These are phyloP conservation scores for Bathelium albidoporum DNA, from an alignment of 495 filamentous ascomycete genomes.

Conservation along the genomic window DNA sequence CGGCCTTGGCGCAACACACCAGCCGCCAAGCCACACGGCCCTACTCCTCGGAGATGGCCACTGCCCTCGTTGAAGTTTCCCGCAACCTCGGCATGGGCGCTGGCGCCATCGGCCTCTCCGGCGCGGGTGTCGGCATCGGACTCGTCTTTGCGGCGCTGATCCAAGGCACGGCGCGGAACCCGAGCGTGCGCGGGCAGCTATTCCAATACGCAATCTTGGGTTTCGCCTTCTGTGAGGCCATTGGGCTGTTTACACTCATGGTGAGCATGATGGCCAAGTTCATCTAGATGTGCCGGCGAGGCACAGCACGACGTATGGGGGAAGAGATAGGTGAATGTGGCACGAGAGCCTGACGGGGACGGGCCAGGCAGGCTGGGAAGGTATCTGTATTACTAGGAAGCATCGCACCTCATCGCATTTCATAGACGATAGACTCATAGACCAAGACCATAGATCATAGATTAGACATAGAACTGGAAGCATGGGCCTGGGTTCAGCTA, in stretches of 20 bases:
- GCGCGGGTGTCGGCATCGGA: constrained; percentile 62
- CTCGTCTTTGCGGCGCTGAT: constrained; percentile 82
- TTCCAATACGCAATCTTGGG: constrained; percentile 91
- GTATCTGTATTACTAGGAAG: neutral
- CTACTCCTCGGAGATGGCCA: constrained; percentile 24
- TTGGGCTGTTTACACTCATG: constrained; percentile 88
- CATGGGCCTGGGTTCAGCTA: neutral
- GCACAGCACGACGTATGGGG: too few species aligned
- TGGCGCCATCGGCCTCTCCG: constrained; percentile 68
- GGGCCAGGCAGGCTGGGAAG: neutral
- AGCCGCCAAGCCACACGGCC: constrained; percentile 18
- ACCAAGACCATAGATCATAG: neutral
- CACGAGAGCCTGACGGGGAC: too few species aligned
- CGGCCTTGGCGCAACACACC: constrained; percentile 11
- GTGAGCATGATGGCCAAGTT: constrained; percentile 33
- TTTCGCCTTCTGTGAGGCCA: constrained; percentile 90
- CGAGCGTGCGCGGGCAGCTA: constrained; percentile 77
- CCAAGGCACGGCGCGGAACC: constrained; percentile 78
- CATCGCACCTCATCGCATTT: neutral
- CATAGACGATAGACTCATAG: neutral
- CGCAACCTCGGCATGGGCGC: constrained; percentile 41
- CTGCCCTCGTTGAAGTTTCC: constrained; percentile 22
- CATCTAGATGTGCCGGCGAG: neutral
- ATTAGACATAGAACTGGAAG: neutral
- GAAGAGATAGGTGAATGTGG: too few species aligned